These are phyloP conservation scores for Monosporascus sp. DNA, from an alignment of 2,329 filamentous ascomycete genomes.

Conservation along the genomic window DNA sequence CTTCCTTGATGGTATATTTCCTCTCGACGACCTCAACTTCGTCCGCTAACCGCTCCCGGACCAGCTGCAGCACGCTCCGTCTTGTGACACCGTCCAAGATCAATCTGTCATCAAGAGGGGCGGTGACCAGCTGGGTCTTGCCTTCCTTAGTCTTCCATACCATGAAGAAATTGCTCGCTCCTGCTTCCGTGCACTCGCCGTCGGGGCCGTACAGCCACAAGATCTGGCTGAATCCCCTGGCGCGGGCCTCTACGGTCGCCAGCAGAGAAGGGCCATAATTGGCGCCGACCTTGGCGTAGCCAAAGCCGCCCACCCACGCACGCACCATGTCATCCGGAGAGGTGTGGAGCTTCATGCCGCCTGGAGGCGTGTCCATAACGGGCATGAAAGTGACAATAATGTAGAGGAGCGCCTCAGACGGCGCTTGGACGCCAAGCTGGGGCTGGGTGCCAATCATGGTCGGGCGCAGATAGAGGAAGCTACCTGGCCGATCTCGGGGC, in stretches of 20 bases:
- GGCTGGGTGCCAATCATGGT: conserved; percentile 80
- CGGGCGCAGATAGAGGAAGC: conserved; percentile 80
- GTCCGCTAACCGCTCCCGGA: conserved; percentile 53
- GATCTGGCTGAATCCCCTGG: conserved; percentile 77
- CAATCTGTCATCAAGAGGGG: conserved; percentile 74
- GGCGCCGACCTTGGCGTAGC: conserved; percentile 86
- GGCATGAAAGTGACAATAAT: conserved; percentile 67
- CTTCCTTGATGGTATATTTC: conserved; percentile 75
- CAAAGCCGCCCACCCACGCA: conserved; percentile 91
- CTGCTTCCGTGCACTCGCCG: conserved; percentile 80
- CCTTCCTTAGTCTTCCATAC: conserved; percentile 67
- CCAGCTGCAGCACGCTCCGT: conserved; percentile 71
- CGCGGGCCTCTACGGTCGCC: conserved; percentile 70
- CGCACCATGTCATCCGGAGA: conserved; percentile 77
- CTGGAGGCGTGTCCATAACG: conserved; percentile 43
- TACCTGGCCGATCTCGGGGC: conserved; percentile 60
- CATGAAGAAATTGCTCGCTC: conserved; percentile 88
- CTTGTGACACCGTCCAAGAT: conserved; percentile 90
- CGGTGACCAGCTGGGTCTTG: conserved; percentile 69
- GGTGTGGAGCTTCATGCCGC: conserved; percentile 71
- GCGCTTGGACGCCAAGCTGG: conserved; percentile 75
- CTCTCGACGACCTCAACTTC: conserved; percentile 72
- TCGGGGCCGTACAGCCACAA: conserved; percentile 86
- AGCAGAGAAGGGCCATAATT: conserved; percentile 86
- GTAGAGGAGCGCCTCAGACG: conserved; percentile 82